These are phyloP conservation scores for Colletotrichum lini DNA, from an alignment of 2,329 filamentous ascomycete species.

Conservation along the genomic window DNA sequence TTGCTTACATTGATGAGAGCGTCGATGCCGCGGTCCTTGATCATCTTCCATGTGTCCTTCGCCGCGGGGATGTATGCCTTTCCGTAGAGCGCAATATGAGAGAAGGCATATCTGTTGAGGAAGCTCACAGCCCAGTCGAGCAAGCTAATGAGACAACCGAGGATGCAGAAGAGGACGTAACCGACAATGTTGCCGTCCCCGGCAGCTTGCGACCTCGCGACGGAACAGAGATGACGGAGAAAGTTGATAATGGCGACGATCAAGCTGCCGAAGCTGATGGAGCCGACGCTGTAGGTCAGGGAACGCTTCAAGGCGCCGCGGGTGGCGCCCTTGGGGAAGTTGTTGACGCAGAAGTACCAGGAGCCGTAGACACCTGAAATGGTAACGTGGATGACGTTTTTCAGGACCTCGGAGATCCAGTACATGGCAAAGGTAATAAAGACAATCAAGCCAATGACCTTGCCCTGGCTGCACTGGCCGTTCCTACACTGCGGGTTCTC, in stretches of 20 bases:
- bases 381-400: constrained; percentile 91
- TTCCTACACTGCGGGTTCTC: constrained; percentile 68
- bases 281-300: constrained; percentile 92
- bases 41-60: constrained; percentile 92
- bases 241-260: constrained; percentile 90
- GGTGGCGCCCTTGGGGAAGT: constrained; percentile 83
- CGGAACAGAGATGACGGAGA: constrained; percentile 83
- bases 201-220: constrained; percentile 76
- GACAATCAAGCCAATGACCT: constrained; percentile 86
- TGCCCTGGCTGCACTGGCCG: constrained; percentile 79
- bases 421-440: constrained; percentile 94
- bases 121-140: constrained; percentile 91
- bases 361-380: constrained; percentile 91
- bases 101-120: constrained; percentile 93
- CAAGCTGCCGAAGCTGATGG: constrained; percentile 88
- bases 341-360: constrained; percentile 87
- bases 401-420: constrained; percentile 94
- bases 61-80: constrained; percentile 89
- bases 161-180: constrained; percentile 77
- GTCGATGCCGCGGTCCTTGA: constrained; percentile 92
- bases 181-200: constrained; percentile 78
- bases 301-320: constrained; percentile 86
- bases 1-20: constrained; percentile 79
- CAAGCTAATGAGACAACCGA: constrained; percentile 82
- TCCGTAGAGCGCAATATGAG: constrained; percentile 92